Evolutionary conservation across 1,284 basidiomycete genomes (phyloP).

Genomic region (Pulveroboletus sp.): DNA sequence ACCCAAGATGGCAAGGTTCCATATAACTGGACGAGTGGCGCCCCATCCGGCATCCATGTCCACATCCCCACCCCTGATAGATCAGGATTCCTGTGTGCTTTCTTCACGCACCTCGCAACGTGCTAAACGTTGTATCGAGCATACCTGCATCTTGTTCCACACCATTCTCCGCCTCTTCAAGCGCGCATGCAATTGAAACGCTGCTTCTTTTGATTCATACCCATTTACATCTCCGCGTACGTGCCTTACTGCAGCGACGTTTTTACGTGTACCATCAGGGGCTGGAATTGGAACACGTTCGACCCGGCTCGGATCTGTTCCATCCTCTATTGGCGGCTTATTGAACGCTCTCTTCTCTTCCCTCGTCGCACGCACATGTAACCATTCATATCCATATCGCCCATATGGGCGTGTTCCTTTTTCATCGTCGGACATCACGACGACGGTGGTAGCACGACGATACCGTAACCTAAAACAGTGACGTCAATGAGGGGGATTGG

Average conservation of each 20-base stretch:
- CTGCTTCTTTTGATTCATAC: not conserved
- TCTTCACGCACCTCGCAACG: not conserved
- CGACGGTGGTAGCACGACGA: not conserved
- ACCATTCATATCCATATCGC: not conserved
- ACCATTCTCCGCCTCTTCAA: not conserved
- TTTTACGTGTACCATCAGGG: constrained; percentile 18
- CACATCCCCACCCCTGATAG: not conserved
- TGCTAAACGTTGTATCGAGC: not conserved
- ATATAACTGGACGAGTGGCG: too few relatives aligned
- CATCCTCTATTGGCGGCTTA: not conserved
- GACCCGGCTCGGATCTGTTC: constrained; percentile 16
- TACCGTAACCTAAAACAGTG: not conserved
- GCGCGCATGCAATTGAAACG: not conserved
- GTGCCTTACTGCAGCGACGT: not conserved
- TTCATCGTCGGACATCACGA: not conserved
- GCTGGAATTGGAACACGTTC: not conserved
- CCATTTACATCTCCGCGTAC: not conserved
- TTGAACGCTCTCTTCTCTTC: not conserved
- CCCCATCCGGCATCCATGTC: too few relatives aligned
- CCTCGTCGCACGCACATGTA: too few relatives aligned
- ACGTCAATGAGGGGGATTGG: not conserved
- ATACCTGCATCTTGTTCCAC: not conserved
- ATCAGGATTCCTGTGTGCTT: not conserved
- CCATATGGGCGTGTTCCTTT: not conserved
- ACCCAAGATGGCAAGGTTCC: constrained; percentile 9